phyloP scores from a whole-genome alignment of 345 rosid genomes.

The Euphorbia peplus region DNA sequence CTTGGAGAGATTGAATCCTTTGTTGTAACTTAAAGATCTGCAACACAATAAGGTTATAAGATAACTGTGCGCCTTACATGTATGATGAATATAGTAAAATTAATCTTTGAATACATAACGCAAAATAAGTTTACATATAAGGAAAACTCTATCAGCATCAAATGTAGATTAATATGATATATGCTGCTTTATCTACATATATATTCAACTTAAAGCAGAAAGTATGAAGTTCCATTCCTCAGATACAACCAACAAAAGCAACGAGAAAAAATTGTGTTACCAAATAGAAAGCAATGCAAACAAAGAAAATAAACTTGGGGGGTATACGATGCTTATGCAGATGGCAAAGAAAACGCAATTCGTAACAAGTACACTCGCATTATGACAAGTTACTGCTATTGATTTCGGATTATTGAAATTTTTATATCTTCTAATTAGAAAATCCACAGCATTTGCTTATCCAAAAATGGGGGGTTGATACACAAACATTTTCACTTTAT shows the following conservation, averaged over 20 bases:
- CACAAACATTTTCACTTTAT: background rate
- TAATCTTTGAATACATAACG: background rate
- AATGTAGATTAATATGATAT: background rate
- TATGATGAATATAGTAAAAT: background rate
- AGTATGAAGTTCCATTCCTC: background rate
- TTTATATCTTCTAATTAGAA: background rate
- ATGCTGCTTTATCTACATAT: background rate
- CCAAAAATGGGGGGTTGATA: background rate
- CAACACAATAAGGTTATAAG: constrained; percentile 19
- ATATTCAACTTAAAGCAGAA: background rate
- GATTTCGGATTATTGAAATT: background rate
- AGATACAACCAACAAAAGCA: background rate
- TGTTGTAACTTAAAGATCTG: constrained; percentile 82
- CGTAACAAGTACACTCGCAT: background rate
- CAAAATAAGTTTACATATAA: background rate
- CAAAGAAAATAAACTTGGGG: background rate
- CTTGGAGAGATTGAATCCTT: constrained; percentile 77
- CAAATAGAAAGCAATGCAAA: background rate
- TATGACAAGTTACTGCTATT: background rate
- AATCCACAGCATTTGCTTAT: background rate
- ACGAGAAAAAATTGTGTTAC: background rate
- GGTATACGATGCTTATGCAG: background rate
- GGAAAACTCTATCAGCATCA: background rate
- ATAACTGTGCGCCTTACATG: background rate
- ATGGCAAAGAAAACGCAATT: background rate